Evolutionary conservation across 768 basidiomycete genomes (phyloP), one percentile per base, ranked within the genome.

Genomic region (Strobilomyces confusus): DNA sequence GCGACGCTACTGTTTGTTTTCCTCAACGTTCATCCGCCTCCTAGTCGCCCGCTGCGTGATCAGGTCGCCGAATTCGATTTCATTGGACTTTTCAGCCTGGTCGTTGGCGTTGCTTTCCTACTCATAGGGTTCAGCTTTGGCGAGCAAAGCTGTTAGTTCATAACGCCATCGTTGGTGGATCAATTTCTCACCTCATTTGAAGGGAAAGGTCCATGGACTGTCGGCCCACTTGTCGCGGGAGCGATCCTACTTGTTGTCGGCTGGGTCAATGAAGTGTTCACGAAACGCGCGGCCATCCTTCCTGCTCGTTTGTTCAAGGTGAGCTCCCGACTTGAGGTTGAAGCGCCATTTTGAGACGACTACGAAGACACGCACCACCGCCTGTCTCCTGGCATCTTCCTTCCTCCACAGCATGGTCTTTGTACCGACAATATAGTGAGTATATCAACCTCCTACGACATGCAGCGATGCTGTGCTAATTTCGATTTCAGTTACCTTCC

Each of bases 51-150:
- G 0, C 65, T 87, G 40, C 74, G 69, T 23, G 67, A 86, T 55
- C 86, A 90, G 62, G 62, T 79, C 14, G 54, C 62, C 25, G 80
- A 83, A 42, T 84, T 92, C 55, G 89, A 92, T 66, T 89, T 89
- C 56, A 22, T 81, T 17, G 89, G 89, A 12, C 73, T 92, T 29
- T 52, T 70, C 19, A 69, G 86, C 23, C 76, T 90, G 17, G 77
- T 89, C 25, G 69, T 69, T 12, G 87, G 87, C 1, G 76, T 88
- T 12, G 72, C 87, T n/a, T 81, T 80, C 54, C 56, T 91, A 11
- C 73, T 92, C 15, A 63, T 89, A 20, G 89, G 89, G 0, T 84
- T 92, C 66, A 86, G 84, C 63, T 78, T 77, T 54, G 80, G 87
- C 58, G 80, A 86, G 62, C 80, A 75, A 0, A 78, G 72, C 50